Evolutionary conservation across 352 stramenopile genomes (phyloP), one percentile per base, ranked within the genome.

Genomic region (Phytophthora hybrid): DNA sequence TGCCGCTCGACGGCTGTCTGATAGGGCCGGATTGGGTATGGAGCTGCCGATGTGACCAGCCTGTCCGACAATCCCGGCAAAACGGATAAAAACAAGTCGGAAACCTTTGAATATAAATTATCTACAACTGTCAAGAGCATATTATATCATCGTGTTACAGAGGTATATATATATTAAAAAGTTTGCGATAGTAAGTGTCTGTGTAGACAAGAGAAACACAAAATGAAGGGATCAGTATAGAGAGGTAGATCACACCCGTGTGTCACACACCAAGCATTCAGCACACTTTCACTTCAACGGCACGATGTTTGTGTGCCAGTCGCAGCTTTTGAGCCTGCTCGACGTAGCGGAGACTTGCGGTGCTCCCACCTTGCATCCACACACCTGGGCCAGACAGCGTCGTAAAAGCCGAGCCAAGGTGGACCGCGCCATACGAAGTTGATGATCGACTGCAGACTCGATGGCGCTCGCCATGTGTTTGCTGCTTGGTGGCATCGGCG

Each of bases 211-310:
- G 32, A 41, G 34, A 29, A 26, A 51, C 9, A 34, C n/a, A 19
- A 2, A 51, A 46, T 41, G 23, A 19, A 31, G 34, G 34, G 5
- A 52, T 49, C 21, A 13, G 32, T 52, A 51, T 34, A 5, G 23
- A 5, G 18, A 19, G 34, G 5, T 32, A 58, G 21, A 39, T 74
- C 68, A 70, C 70, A 71, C 32, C 61, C 55, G 51, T 76, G 67
- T 74, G 56, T 61, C 56, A 76, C 51, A 75, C 69, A 76, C 19
- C 53, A 74, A 69, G 10, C 37, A 71, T 71, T 71, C 68, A 71
- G 68, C 63, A 64, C 32, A 39, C 32, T 39, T 11, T 39, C 51
- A 31, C 23, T 29, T 72, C 58, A 62, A 73, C 57, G 31, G 47
- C 23, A 73, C 66, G 66, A 73, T 44, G 37, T 61, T 31, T 31